Conservation (phyloP, 1,284 basidiomycete species). For the Cutaneotrichosporon mucoides region DNA sequence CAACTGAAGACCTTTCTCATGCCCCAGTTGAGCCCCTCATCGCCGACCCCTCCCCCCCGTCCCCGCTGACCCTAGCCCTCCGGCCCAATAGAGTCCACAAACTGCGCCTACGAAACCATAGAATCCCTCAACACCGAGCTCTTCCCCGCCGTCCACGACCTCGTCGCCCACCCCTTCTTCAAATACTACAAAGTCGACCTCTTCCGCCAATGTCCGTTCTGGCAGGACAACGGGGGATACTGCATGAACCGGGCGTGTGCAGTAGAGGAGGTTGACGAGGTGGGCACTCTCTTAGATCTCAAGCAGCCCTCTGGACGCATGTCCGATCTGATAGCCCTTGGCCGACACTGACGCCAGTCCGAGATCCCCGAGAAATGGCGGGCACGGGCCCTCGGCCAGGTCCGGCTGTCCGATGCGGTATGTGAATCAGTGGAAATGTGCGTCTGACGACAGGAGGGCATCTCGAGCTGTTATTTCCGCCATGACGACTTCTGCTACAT, state of each 20-base stretch:
- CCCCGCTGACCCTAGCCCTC: conserved; percentile 60
- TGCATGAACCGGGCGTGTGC: conserved; percentile 91
- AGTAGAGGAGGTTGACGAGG: conserved; percentile 90
- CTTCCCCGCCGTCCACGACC: conserved; percentile 65
- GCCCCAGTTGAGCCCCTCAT: too few species aligned
- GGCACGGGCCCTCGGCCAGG: conserved; percentile 67
- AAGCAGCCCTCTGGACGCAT: too few species aligned
- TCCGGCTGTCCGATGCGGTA: conserved; percentile 40
- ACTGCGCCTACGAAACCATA: conserved; percentile 90
- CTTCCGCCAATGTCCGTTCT: conserved; percentile 95
- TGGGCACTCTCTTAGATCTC: conserved; percentile 52
- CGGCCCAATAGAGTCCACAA: conserved; percentile 92
- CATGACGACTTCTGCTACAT: conserved; percentile 93
- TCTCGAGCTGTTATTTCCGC: conserved; percentile 81
- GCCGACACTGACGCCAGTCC: conserved; percentile 58
- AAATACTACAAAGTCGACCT: conserved; percentile 92
- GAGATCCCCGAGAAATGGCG: conserved; percentile 91
- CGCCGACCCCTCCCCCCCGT: too few species aligned
- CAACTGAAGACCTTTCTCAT: too few species aligned
- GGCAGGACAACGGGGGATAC: conserved; percentile 80
- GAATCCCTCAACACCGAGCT: conserved; percentile 82
- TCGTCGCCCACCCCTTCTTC: conserved; percentile 88
- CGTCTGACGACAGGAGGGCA: conserved; percentile 46
- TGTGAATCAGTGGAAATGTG: too few species aligned
- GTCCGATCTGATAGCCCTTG: too few species aligned